Conservation (phyloP, 441 rosid genomes). For the Euphorbia schlechtendalii region DNA sequence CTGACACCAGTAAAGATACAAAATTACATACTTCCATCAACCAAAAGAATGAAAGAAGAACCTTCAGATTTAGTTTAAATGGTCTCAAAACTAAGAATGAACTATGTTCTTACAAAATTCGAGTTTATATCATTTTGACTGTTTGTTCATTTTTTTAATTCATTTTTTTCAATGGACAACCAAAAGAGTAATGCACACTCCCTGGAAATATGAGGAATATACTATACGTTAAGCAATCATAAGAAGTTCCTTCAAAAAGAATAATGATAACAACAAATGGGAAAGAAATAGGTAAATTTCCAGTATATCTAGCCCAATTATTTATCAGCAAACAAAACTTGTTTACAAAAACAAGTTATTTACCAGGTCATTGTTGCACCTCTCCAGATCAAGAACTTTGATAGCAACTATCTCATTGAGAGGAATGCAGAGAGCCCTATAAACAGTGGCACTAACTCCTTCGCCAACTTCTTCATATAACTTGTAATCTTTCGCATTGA, state of each 20-base stretch:
- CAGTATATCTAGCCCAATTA: background rate
- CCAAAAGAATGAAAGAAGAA: background rate
- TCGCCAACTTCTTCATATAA: conserved; percentile 94
- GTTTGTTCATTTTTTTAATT: background rate
- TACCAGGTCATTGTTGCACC: conserved; percentile 94
- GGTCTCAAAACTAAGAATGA: conserved; percentile 12
- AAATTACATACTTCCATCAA: conserved; percentile 3
- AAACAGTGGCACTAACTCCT: conserved; percentile 94
- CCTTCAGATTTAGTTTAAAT: background rate
- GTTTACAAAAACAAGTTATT: conserved; percentile 14
- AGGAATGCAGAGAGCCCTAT: conserved; percentile 89
- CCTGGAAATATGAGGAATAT: background rate
- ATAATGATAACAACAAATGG: conserved; percentile 7
- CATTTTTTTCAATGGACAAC: conserved; percentile 2
- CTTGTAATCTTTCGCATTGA: conserved; percentile 69
- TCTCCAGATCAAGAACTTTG: conserved; percentile 95
- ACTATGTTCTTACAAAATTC: conserved; percentile 8
- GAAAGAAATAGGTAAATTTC: background rate
- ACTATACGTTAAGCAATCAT: conserved; percentile 7
- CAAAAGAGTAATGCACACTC: background rate
- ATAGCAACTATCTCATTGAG: conserved; percentile 83
- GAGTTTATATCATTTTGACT: conserved; percentile 5
- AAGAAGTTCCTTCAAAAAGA: conserved; percentile 7
- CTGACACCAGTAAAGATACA: conserved; percentile 5
- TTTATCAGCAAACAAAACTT: too few species aligned